Evolutionary conservation across 345 rosid species (phyloP).

Genomic region (Noccaea bulbosa): DNA sequence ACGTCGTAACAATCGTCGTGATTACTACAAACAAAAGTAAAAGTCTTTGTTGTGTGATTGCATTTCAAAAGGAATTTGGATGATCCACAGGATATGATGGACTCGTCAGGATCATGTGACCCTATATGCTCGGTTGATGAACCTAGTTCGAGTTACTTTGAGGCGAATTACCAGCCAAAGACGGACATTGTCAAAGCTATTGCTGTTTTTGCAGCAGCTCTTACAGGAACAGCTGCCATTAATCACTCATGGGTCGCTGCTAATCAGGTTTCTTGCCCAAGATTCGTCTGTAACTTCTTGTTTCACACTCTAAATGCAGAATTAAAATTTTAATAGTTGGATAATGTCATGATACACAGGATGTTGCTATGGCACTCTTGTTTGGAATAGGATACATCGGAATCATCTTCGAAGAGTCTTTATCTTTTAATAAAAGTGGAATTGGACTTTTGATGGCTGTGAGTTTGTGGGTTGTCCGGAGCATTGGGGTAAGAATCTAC

Average conservation of each 20-base stretch:
- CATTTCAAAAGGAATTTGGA: neutral
- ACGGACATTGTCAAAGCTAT: slow-evolving; percentile 80
- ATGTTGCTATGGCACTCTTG: slow-evolving; percentile 91
- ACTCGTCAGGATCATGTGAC: slow-evolving; percentile 72
- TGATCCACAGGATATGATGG: slow-evolving; percentile 59
- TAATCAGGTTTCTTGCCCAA: slow-evolving; percentile 70
- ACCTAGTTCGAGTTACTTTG: slow-evolving; percentile 71
- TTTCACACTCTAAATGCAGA: slow-evolving; percentile 1
- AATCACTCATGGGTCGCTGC: slow-evolving; percentile 97
- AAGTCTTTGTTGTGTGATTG: slow-evolving; percentile 23
- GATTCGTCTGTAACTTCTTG: neutral
- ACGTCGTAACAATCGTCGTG: neutral
- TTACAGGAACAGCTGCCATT: slow-evolving; percentile 80
- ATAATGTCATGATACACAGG: slow-evolving; percentile 63
- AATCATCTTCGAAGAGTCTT: slow-evolving; percentile 89
- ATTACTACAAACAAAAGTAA: neutral
- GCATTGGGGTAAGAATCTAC: slow-evolving; percentile 73
- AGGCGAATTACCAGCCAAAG: slow-evolving; percentile 76
- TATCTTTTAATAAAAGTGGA: slow-evolving; percentile 96
- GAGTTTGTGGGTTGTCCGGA: slow-evolving; percentile 88
- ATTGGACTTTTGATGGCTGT: slow-evolving; percentile 97
- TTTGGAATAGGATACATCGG: slow-evolving; percentile 89
- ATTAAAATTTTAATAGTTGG: neutral
- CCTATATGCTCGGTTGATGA: slow-evolving; percentile 92
- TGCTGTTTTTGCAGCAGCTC: slow-evolving; percentile 76